A percentile compares a stretch with the other conserved stretches of the same genome.
Evolutionary conservation across 768 basidiomycete genomes (phyloP).

Genomic region (Leccinum disarticulatum): DNA sequence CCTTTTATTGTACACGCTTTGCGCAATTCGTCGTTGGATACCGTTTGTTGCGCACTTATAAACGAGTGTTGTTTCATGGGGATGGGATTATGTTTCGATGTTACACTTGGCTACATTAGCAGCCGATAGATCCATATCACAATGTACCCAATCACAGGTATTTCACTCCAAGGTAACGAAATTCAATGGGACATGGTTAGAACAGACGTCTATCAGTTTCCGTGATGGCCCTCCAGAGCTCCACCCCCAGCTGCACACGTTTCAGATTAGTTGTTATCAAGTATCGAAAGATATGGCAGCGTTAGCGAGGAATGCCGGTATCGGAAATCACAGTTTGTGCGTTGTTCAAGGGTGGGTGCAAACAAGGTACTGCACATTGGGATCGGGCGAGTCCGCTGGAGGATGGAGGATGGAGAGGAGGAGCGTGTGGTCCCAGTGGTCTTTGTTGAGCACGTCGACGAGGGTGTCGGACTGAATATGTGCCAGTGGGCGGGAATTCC

Average conservation of each 20-base stretch:
- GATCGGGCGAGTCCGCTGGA: too few relatives aligned
- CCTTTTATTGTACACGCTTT: conserved; percentile 14
- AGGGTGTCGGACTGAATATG: too few relatives aligned
- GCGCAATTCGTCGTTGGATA: not conserved
- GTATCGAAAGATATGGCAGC: not conserved
- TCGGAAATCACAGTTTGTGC: too few relatives aligned
- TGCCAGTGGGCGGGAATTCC: too few relatives aligned
- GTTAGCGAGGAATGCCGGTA: too few relatives aligned
- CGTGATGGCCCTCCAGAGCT: conserved; percentile 70
- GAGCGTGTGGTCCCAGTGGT: too few relatives aligned
- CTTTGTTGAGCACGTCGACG: too few relatives aligned
- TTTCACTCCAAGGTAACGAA: conserved; percentile 3
- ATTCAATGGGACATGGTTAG: conserved; percentile 23
- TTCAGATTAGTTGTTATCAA: not conserved
- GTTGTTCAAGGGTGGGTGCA: too few relatives aligned
- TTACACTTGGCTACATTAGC: conserved; percentile 19
- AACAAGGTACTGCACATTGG: too few relatives aligned
- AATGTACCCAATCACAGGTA: conserved; percentile 2
- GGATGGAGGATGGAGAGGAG: too few relatives aligned
- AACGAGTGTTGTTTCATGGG: conserved; percentile 3
- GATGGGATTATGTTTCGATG: conserved; percentile 3
- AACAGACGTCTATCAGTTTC: conserved; percentile 75
- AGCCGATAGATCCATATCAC: conserved; percentile 20
- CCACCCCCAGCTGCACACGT: conserved; percentile 64
- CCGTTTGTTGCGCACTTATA: conserved; percentile 12